A percentile compares a stretch with the other conserved stretches of the same genome.
phyloP scores from a whole-genome alignment of 371 early-diverging fungal species.

The Syncephalastrum contaminatum region DNA sequence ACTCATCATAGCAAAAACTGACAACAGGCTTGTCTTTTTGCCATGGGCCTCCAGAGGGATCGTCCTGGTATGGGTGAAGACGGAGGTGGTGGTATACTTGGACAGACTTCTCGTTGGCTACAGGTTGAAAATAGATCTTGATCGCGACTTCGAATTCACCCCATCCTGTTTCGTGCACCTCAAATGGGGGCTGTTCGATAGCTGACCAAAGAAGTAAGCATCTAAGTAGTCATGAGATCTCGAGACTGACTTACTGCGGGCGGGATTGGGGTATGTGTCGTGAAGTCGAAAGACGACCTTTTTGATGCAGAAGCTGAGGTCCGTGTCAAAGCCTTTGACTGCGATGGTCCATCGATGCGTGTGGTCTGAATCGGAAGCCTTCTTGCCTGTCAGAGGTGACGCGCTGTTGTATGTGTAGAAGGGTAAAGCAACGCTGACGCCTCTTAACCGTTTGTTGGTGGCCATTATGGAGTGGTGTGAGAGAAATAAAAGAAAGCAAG shows the following conservation, averaged over 20 bases:
- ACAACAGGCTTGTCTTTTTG: constrained; percentile 76
- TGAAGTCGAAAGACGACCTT: constrained; percentile 95
- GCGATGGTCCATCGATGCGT: constrained; percentile 88
- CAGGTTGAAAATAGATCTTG: constrained; percentile 79
- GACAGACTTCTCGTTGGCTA: constrained; percentile 80
- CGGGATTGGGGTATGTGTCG: constrained; percentile 90
- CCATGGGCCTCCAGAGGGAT: constrained; percentile 61
- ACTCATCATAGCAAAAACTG: constrained; percentile 79
- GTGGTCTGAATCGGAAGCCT: constrained; percentile 68
- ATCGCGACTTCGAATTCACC: constrained; percentile 98
- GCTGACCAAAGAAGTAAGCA: constrained; percentile 32
- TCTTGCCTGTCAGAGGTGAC: constrained; percentile 62
- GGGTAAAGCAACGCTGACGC: constrained; percentile 68
- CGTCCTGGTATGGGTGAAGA: constrained; percentile 77
- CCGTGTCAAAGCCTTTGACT: constrained; percentile 84
- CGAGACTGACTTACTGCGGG: constrained; percentile 58
- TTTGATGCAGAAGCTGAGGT: constrained; percentile 81
- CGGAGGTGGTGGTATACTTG: constrained; percentile 82
- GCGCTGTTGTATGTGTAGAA: constrained; percentile 80
- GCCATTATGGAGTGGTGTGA: constrained; percentile 23
- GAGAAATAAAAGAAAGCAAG: constrained; percentile 9
- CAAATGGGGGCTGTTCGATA: constrained; percentile 86
- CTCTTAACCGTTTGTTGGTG: constrained; percentile 56
- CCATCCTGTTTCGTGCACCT: constrained; percentile 96
- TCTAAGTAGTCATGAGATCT: neutral